Conservation (phyloP, 352 stramenopile genomes). For the Aphanomyces invadans region DNA sequence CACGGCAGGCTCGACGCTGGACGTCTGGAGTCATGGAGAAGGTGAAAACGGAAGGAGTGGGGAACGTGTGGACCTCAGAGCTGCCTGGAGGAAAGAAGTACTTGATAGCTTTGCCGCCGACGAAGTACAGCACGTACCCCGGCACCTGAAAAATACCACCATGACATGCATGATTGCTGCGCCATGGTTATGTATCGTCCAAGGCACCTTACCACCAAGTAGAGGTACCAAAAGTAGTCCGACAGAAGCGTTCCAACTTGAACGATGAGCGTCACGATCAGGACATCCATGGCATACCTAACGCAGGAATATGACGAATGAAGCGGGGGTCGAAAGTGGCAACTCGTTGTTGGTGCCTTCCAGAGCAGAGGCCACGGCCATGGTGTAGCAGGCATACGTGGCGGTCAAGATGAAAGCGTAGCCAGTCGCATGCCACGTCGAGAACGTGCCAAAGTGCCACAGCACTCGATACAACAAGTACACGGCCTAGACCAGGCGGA, state of each 20-base stretch:
- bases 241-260: slow-evolving; percentile 66
- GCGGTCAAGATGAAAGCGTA: slow-evolving; percentile 54
- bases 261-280: slow-evolving; percentile 75
- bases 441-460: slow-evolving; percentile 60
- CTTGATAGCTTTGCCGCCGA: slow-evolving; percentile 29
- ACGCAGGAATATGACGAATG: no score
- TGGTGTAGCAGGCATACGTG: slow-evolving; percentile 76
- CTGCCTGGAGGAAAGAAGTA: slow-evolving; percentile 18
- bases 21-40: not conserved
- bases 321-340: not conserved
- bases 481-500: slow-evolving; percentile 31
- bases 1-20: not conserved
- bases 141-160: slow-evolving; percentile 49
- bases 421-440: slow-evolving; percentile 56
- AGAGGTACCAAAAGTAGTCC: slow-evolving; percentile 84
- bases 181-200: no score
- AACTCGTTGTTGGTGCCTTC: slow-evolving; percentile 77
- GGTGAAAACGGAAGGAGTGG: not conserved
- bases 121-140: slow-evolving; percentile 75
- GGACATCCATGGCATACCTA: slow-evolving; percentile 78
- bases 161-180: not conserved
- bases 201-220: slow-evolving; percentile 68
- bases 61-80: not conserved
- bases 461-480: slow-evolving; percentile 72
- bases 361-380: slow-evolving; percentile 65